These are phyloP conservation scores for Schoenoplectus tabernaemontani DNA, from an alignment of 202 grass and related monocot species.

Conservation along the genomic window DNA sequence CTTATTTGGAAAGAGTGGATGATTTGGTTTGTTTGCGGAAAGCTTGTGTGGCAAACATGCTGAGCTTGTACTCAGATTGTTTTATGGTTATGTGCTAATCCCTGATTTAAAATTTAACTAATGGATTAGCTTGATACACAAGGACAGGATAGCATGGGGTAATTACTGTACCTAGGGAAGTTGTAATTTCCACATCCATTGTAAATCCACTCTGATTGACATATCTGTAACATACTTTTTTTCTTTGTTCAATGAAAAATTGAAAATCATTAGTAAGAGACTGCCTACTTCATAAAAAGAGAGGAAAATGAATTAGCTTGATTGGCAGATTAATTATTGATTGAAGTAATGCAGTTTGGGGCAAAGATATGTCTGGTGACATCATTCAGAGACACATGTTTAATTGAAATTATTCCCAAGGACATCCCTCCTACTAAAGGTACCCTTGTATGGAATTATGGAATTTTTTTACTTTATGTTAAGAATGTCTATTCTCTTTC, in stretches of 20 bases:
- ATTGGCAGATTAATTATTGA: neutral
- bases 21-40: neutral
- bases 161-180: too few species aligned
- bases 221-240: too few species aligned
- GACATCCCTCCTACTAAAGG: slow-evolving; percentile 66
- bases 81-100: neutral
- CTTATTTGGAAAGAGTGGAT: neutral
- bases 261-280: too few species aligned
- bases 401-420: slow-evolving; percentile 85
- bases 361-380: slow-evolving; percentile 92
- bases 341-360: slow-evolving; percentile 44
- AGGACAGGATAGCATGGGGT: too few species aligned
- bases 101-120: neutral
- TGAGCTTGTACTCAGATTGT: neutral
- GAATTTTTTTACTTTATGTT: neutral
- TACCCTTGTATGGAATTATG: slow-evolving; percentile 17
- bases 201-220: too few species aligned
- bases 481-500: neutral
- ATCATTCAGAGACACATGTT: slow-evolving; percentile 86
- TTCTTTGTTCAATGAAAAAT: too few species aligned
- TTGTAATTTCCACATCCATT: too few species aligned
- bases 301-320: neutral
- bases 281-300: too few species aligned
- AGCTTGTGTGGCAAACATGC: neutral
- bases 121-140: too few species aligned